These are phyloP conservation scores for Claviceps maximensis DNA, from an alignment of 2,329 filamentous ascomycete genomes.

Conservation along the genomic window DNA sequence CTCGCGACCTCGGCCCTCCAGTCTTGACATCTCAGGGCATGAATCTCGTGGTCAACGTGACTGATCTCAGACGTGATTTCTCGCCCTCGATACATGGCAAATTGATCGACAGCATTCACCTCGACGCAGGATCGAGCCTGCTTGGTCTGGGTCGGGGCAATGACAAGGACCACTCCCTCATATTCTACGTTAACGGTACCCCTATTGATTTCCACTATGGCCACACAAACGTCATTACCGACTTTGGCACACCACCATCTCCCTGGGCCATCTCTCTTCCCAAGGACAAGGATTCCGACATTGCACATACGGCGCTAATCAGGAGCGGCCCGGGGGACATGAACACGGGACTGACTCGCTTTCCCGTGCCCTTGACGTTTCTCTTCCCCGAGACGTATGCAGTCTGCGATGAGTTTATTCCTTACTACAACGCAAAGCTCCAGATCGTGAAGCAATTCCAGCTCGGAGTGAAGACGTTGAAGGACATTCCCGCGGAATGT, in stretches of 20 bases:
- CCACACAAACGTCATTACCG: constrained; percentile 2
- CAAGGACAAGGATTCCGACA: neutral
- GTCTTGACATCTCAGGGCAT: constrained; percentile 17
- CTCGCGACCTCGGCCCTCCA: constrained; percentile 4
- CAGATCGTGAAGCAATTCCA: constrained; percentile 26
- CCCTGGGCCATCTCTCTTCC: constrained; percentile 10
- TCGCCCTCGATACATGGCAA: constrained; percentile 26
- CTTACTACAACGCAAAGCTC: constrained; percentile 27
- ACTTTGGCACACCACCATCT: constrained; percentile 5
- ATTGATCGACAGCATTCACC: constrained; percentile 28
- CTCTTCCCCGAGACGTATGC: constrained; percentile 24
- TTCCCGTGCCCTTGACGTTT: constrained; percentile 13
- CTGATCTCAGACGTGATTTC: constrained; percentile 26
- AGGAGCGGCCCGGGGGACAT: neutral
- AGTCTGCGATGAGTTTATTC: constrained; percentile 28
- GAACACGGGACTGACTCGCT: constrained; percentile 21
- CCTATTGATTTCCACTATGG: constrained; percentile 17
- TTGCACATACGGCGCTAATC: neutral
- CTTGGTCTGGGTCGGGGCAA: constrained; percentile 25
- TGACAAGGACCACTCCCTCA: constrained; percentile 10
- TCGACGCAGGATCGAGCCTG: constrained; percentile 26
- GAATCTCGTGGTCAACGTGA: constrained; percentile 31
- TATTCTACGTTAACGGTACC: constrained; percentile 39
- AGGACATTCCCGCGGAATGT: constrained; percentile 25
- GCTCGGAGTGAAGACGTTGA: neutral